Evolutionary conservation across 768 basidiomycete species (phyloP).

Genomic region (Podaxis rugospora): DNA sequence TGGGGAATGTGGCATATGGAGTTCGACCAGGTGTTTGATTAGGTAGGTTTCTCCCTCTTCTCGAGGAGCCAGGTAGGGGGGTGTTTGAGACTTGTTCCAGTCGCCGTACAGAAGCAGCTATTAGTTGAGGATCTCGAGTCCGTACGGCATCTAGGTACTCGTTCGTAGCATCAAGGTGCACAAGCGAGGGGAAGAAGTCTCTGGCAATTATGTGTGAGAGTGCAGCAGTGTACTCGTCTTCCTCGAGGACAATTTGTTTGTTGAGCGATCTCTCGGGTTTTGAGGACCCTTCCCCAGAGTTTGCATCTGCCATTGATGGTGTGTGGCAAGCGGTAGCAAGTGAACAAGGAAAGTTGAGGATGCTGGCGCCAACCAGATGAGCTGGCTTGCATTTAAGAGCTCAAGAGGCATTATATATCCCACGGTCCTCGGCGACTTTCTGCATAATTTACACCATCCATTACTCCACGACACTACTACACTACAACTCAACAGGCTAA

Average conservation of each 20-base stretch:
- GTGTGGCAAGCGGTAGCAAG: background rate
- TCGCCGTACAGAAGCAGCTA: constrained; percentile 70
- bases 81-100: constrained; percentile 61
- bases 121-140: constrained; percentile 71
- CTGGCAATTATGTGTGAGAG: constrained; percentile 91
- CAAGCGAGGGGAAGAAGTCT: constrained; percentile 95
- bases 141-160: constrained; percentile 78
- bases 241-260: constrained; percentile 70
- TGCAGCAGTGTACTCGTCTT: constrained; percentile 92
- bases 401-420: background rate
- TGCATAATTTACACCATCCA: constrained; percentile 4
- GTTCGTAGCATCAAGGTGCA: constrained; percentile 86
- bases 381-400: background rate
- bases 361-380: background rate
- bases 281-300: constrained; percentile 15
- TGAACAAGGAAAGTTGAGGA: background rate
- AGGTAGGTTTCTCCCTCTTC: constrained; percentile 23
- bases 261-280: constrained; percentile 56
- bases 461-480: constrained; percentile 4
- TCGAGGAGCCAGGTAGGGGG: constrained; percentile 31
- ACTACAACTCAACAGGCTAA: background rate
- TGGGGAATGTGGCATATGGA: constrained; percentile 53
- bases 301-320: constrained; percentile 14
- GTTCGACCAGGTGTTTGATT: constrained; percentile 55
- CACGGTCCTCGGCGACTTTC: background rate